Evolutionary conservation across 345 rosid genomes (phyloP).

Genomic region (Odontarrhena argentea): DNA sequence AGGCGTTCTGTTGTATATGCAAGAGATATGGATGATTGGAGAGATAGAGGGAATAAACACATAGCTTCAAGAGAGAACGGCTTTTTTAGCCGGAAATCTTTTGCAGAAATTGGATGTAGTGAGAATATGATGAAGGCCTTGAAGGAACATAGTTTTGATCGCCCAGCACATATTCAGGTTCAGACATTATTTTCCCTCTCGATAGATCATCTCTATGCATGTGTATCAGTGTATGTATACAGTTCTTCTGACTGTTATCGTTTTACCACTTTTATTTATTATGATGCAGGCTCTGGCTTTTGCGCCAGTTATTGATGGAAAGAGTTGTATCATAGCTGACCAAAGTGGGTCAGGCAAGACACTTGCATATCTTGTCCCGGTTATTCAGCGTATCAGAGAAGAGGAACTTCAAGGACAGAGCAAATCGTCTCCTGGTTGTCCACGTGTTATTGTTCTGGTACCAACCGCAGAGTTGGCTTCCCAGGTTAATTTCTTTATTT

Average conservation of each 20-base stretch:
- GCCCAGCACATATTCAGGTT: constrained; percentile 91
- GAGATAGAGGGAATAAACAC: constrained; percentile 39
- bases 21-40: constrained; percentile 40
- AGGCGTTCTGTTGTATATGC: constrained; percentile 40
- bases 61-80: constrained; percentile 42
- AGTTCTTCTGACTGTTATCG: neutral
- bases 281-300: constrained; percentile 79
- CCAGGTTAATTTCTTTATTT: constrained; percentile 54
- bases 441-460: constrained; percentile 73
- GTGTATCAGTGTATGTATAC: neutral
- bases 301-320: constrained; percentile 66
- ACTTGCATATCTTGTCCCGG: constrained; percentile 80
- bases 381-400: constrained; percentile 81
- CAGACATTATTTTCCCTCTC: neutral
- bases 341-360: constrained; percentile 99
- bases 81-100: constrained; percentile 74
- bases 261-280: neutral
- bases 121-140: constrained; percentile 69
- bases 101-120: constrained; percentile 72
- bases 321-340: constrained; percentile 87
- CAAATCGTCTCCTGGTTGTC: constrained; percentile 60
- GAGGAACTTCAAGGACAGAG: constrained; percentile 77
- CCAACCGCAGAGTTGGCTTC: constrained; percentile 98
- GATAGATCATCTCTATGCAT: constrained; percentile 17
- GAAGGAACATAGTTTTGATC: constrained; percentile 54